These are phyloP conservation scores for Salicornia ramosissima DNA, from an alignment of 148 eudicot species.

Conservation along the genomic window DNA sequence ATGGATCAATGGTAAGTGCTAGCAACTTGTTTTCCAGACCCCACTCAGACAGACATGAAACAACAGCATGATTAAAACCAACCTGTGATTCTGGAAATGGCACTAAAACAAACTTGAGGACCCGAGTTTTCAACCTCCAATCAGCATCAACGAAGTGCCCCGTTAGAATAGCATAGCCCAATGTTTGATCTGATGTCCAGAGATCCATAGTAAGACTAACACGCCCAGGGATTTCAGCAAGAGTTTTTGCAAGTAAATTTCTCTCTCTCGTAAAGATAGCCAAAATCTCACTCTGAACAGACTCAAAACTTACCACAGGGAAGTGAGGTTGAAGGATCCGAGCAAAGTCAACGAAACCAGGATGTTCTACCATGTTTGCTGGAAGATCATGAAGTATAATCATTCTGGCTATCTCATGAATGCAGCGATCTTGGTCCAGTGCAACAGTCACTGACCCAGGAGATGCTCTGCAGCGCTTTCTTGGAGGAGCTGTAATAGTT, in stretches of 20 bases:
- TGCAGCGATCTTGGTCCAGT: conserved; percentile 46
- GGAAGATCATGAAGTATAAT: conserved; percentile 70
- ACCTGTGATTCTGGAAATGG: conserved; percentile 66
- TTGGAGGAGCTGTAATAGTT: conserved; percentile 36
- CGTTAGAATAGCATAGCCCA: conserved; percentile 49
- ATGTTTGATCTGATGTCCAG: conserved; percentile 60
- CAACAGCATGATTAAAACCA: conserved; percentile 59
- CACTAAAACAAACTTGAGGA: conserved; percentile 56
- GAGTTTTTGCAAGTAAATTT: conserved; percentile 39
- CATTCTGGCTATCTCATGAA: conserved; percentile 66
- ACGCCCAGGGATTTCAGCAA: conserved; percentile 51
- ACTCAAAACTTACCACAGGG: conserved; percentile 19
- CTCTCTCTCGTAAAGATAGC: conserved; percentile 45
- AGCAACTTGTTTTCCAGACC: conserved; percentile 55
- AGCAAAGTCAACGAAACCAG: conserved; percentile 28
- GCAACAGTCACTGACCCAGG: conserved; percentile 36
- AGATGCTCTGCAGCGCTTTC: conserved; percentile 51
- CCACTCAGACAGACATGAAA: conserved; percentile 69
- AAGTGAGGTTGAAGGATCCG: conserved; percentile 29
- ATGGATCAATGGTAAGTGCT: conserved; percentile 62
- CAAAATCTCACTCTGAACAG: conserved; percentile 29
- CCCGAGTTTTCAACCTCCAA: conserved; percentile 63
- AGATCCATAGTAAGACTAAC: conserved; percentile 60
- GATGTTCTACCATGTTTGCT: conserved; percentile 49
- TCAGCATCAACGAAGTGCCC: conserved; percentile 60